Evolutionary conservation across 495 filamentous ascomycete species (phyloP).

Genomic region (Trichoderma asperelloides): DNA sequence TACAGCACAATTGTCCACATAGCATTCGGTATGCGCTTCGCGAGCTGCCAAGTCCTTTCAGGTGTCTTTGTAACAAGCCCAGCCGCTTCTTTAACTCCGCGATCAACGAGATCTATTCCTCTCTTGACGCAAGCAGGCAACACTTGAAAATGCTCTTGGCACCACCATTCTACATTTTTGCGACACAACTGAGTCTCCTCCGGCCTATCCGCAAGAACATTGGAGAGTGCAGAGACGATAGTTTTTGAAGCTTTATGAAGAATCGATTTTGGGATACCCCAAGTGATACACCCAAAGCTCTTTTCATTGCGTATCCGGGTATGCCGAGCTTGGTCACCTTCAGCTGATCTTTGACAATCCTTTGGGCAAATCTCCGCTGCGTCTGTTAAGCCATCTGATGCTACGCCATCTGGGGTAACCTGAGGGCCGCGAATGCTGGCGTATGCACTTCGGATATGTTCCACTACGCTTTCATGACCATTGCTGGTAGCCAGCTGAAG

Average conservation of each 20-base stretch:
- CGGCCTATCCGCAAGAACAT: conserved; percentile 20
- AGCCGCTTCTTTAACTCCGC: background rate
- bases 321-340: background rate
- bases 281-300: conserved; percentile 20
- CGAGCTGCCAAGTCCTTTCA: conserved; percentile 14
- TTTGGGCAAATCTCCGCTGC: too few species aligned
- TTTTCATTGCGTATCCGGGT: conserved; percentile 15
- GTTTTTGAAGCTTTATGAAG: conserved; percentile 25
- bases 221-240: conserved; percentile 19
- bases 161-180: conserved; percentile 15
- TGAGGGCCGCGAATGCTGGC: conserved; percentile 19
- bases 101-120: conserved; percentile 11
- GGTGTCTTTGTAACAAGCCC: conserved; percentile 10
- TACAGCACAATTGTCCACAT: conserved; percentile 20
- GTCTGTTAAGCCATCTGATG: too few species aligned
- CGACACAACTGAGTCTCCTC: conserved; percentile 17
- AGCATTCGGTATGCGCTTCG: conserved; percentile 24
- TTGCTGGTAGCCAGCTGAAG: conserved; percentile 22
- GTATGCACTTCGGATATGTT: conserved; percentile 20
- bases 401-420: too few species aligned
- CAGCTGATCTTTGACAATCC: too few species aligned
- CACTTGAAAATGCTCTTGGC: conserved; percentile 13
- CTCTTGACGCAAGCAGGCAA: conserved; percentile 22
- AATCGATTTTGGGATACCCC: conserved; percentile 23
- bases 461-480: conserved; percentile 23